Base-by-base conservation (phyloP, 2,329 filamentous ascomycete species). In the Pleoardoris graminearum region DNA sequence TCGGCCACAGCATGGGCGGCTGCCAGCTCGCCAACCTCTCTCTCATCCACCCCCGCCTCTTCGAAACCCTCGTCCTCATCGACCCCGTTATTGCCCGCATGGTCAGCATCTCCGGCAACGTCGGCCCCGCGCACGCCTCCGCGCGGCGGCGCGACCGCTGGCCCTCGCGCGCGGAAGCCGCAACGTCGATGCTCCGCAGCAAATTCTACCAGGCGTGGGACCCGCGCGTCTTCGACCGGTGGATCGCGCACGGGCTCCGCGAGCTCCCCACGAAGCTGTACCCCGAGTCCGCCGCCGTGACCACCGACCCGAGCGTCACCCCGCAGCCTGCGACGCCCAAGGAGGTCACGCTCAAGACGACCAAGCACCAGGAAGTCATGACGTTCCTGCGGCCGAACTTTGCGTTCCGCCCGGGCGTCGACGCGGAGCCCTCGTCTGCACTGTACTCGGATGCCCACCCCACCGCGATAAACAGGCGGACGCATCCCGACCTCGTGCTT, bases 1-100 rank as follows among this genome's bases (percentile, higher is more conserved):
- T 97, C 23, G 93, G 91, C 14, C 93, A 97, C 75, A 96, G 90
- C 62, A 92, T 96, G 79, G 93, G 93, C 61, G 91, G 82, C 59
- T 84, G 83, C 67, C 83, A 89, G 53, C 80, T 97, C 68, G 80
- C 83, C 48, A 85, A 90, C 61, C 79, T 93, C 14, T 79, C 89
- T 4, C 77, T 93, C 10, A 81, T 91, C 60, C 88, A 96, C 73
- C 91, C 93, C 1, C 87, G 91, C 7, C 83, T 97, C 17, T 80
- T 97, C 58, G 82, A 85, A 56, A 83, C 84, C 7, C 74, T 96
- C 6, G 78, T 96, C 38, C 81, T 96, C 27, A 77, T 97, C n/a
- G 92, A 97, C 68, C 91, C 92, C 0, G 89, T 94, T 55, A 87
- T 96, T 60, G 80, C 84, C 45, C 66, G 71, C 6, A 64, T 75